Base-by-base conservation (phyloP, 352 stramenopile species). In the Globisporangium viniferum region DNA sequence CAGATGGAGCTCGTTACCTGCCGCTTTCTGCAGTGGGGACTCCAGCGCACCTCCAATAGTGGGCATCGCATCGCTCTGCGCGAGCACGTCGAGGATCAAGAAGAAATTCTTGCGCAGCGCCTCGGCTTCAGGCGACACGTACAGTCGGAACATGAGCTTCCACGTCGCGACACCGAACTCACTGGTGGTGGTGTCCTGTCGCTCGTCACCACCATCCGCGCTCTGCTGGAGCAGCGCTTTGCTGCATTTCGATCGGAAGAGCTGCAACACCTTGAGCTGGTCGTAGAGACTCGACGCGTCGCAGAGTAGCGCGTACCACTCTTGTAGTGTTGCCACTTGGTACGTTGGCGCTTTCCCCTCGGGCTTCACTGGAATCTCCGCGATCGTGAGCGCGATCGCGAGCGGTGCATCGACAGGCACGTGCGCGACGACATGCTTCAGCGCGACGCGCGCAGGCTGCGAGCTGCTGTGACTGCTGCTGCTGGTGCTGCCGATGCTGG, bases 221-320 rank as follows among this genome's bases (percentile, higher is more conserved):
- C 2, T 29, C 9, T 15, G 20, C 24, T 29, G 7, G 1, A 58
- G 18, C 39, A 71, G 65, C 15, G 67, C 71, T 44, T 72, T 77
- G 55, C 83, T 88, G 51, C 70, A 75, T 51, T 88, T 76, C 54
- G 86, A 82, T 1, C 86, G 84, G 69, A 92, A 91, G 33, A 89
- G 75, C 68, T 94, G 86, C 62, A 94, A 71, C 36, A 73, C 68
- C 62, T 90, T 90, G n/a, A 92, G 75, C 76, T 94, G 86, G 54
- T 88, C 80, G 57, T 86, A 94, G 59, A 70, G 82, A 59, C 61
- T 73, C 0, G 71, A 36, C 0, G 72, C 73, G 24, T 56, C 44
- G 36, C 73, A 70, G 12, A 93, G 65, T 33, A 70, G 58, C 20
- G 71, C 63, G 58, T 84, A 90, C 83, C 84, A 92, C 41, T 73